Evolutionary conservation across 2,329 filamentous ascomycete species (phyloP), one percentile per base, ranked within the genome.

Genomic region (Sporothrix dimorphospora): DNA sequence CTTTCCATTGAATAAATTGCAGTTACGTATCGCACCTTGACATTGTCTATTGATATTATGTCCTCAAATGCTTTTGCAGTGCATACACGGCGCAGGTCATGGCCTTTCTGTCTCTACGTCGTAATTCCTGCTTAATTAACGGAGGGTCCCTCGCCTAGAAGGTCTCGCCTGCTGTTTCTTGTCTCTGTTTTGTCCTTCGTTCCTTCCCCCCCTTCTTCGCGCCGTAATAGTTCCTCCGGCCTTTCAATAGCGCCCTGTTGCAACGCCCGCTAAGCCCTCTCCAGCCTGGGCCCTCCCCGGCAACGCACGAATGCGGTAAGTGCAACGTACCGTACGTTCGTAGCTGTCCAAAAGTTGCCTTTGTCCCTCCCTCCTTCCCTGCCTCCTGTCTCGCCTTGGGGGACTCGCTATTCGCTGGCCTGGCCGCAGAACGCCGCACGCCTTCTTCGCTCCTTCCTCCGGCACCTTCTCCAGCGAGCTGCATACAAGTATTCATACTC

Each of bases 181-280:
- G 7, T 65, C 27, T 45, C 24, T 34, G 30, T 47, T n/a, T 19
- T 40, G 21, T 59, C 14, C 40, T 66, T 57, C 47, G 5, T 66
- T 55, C 42, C 42, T 51, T 19, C 57, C 59, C 24, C 47, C 27
- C 40, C 40, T 40, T 40, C 53, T 57, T 40, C 30, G 55, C 34
- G 53, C 24, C 30, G n/a, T 21, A n/a, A 40, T 57, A 34, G 55
- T 38, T 53, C 34, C 67, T 49, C 19, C 16, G 21, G 34, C 19
- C 55, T 68, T 74, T 66, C 74, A 73, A 75, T 75, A 75, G 73
- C 72, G 74, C 69, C 72, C 55, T 73, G 55, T 72, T 69, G 69
- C 72, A 73, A 70, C 59, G 67, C 68, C 68, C 73, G 69, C 72
- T 75, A 75, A 72, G 55, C 74, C 73, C 53, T 69, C 72, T 72